Percentiles rank a stretch among this genome's conserved stretches.
phyloP scores from a whole-genome alignment of 306 rosid genomes.

The Comarum palustre region DNA sequence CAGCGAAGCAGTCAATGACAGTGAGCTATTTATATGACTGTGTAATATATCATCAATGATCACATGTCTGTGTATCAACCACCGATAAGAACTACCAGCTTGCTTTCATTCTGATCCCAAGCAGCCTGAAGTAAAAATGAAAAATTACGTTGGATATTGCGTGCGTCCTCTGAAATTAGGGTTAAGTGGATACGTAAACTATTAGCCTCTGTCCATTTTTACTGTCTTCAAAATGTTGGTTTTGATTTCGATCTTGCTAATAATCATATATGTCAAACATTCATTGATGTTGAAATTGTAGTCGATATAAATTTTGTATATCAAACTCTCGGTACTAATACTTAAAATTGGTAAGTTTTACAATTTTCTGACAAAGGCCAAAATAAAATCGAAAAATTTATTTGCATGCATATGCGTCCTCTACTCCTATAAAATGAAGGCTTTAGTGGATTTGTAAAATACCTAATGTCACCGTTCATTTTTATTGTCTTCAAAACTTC shows the following conservation, averaged over 20 bases:
- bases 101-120: background rate
- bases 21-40: background rate
- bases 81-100: background rate
- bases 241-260: no score
- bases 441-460: background rate
- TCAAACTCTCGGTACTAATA: no score
- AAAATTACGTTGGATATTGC: background rate
- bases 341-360: no score
- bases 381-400: background rate
- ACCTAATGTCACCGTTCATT: background rate
- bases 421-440: background rate
- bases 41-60: slow-evolving; percentile 3
- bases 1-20: slow-evolving; percentile 1
- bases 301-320: no score
- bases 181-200: background rate
- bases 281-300: no score
- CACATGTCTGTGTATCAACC: slow-evolving; percentile 1
- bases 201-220: background rate
- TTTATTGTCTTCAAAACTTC: background rate
- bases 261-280: no score
- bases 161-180: background rate
- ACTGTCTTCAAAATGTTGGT: background rate
- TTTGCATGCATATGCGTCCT: background rate
- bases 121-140: background rate
- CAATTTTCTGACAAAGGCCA: background rate